A percentile compares a stretch with the other conserved stretches of the same genome.
These are phyloP conservation scores for Beverwykella pulmonaria DNA, from an alignment of 495 filamentous ascomycete genomes.

Conservation along the genomic window DNA sequence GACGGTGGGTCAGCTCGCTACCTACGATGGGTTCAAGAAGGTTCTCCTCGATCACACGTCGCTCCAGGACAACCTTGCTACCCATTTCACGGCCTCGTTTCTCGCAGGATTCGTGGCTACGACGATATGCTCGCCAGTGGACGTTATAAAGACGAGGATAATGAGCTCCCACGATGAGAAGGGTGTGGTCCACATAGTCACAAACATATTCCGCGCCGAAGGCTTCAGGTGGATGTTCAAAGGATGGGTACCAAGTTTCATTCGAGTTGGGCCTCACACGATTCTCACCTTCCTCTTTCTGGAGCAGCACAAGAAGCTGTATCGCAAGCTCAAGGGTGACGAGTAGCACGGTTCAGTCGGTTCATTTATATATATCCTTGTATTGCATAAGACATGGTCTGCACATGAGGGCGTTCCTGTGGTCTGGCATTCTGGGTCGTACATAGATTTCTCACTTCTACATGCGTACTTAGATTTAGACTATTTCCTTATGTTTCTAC, in stretches of 20 bases:
- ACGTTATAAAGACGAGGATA: slow-evolving; percentile 95
- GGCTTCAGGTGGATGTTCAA: slow-evolving; percentile 89
- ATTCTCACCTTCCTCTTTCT: slow-evolving; percentile 94
- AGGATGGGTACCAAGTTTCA: slow-evolving; percentile 97
- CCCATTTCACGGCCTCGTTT: slow-evolving; percentile 85
- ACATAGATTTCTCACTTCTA: not conserved
- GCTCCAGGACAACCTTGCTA: slow-evolving; percentile 75
- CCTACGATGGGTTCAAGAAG: slow-evolving; percentile 89
- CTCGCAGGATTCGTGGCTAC: slow-evolving; percentile 92
- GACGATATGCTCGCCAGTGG: slow-evolving; percentile 91
- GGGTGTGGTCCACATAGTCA: slow-evolving; percentile 42
- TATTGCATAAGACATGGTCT: not conserved
- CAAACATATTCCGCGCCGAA: slow-evolving; percentile 73
- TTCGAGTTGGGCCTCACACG: slow-evolving; percentile 89
- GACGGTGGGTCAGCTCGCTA: slow-evolving; percentile 88
- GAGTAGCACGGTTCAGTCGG: slow-evolving; percentile 21
- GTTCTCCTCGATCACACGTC: slow-evolving; percentile 66
- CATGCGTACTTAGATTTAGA: not conserved
- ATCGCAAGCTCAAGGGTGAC: slow-evolving; percentile 37
- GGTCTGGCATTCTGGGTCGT: not conserved
- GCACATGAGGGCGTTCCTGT: not conserved
- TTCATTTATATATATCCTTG: not conserved
- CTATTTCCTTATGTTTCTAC: not conserved
- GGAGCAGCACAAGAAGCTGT: slow-evolving; percentile 83
- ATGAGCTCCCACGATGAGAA: slow-evolving; percentile 71